Percentiles rank a stretch among this genome's conserved stretches.
phyloP scores from a whole-genome alignment of 192 early-diverging fungal species.

The Geranomyces variabilis region DNA sequence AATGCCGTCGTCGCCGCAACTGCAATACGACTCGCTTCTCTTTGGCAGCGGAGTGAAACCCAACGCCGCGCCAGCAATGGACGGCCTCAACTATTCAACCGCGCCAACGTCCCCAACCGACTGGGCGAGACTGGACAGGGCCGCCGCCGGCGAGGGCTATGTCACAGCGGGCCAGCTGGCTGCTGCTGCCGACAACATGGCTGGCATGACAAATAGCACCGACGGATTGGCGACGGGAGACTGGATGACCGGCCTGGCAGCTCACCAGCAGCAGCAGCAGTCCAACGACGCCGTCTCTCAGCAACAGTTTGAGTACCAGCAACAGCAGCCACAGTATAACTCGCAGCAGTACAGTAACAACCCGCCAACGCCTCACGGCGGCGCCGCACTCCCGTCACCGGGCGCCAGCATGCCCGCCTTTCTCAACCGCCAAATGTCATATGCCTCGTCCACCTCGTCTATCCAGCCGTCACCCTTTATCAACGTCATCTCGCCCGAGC shows the following conservation, averaged over 20 bases:
- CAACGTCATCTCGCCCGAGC: conserved; percentile 26
- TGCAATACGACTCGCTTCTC: too few species aligned
- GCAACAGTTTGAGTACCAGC: background rate
- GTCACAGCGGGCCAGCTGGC: too few species aligned
- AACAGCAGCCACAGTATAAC: conserved; percentile 7
- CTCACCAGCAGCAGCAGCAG: background rate
- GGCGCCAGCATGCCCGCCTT: background rate
- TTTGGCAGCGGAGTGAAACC: too few species aligned
- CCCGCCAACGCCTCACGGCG: background rate
- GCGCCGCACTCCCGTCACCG: background rate
- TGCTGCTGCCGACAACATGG: too few species aligned
- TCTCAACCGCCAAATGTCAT: conserved; percentile 1
- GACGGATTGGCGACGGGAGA: background rate
- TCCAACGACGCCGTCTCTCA: background rate
- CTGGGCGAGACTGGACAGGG: too few species aligned
- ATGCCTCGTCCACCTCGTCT: background rate
- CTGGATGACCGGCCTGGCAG: background rate
- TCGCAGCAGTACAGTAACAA: background rate
- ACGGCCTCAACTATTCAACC: too few species aligned
- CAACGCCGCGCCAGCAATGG: too few species aligned
- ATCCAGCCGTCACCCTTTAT: conserved; percentile 15
- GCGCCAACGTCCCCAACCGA: too few species aligned
- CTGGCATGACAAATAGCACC: too few species aligned
- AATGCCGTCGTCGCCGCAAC: too few species aligned
- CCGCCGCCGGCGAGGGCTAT: too few species aligned